Evolutionary conservation across 306 rosid genomes (phyloP).

Genomic region (Cicer yamashitae): DNA sequence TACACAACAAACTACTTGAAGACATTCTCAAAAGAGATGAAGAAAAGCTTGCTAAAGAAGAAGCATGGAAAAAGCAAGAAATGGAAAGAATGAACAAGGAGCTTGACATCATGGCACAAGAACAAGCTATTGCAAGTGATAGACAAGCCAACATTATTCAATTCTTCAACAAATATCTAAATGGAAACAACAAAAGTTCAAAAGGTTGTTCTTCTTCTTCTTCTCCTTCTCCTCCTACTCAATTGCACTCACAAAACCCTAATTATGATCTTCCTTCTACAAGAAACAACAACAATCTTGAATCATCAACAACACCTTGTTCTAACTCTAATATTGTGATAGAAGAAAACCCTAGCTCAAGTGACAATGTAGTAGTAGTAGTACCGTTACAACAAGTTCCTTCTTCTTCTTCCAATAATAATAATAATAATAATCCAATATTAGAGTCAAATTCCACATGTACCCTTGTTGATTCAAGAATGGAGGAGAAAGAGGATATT

Average conservation of each 20-base stretch:
- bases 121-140: slow-evolving; percentile 68
- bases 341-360: slow-evolving; percentile 56
- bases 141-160: slow-evolving; percentile 70
- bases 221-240: too few species aligned
- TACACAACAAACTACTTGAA: slow-evolving; percentile 68
- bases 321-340: neutral
- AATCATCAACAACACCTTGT: neutral
- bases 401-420: slow-evolving; percentile 41
- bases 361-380: slow-evolving; percentile 5
- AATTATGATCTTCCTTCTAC: slow-evolving; percentile 11
- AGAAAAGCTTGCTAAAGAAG: slow-evolving; percentile 70
- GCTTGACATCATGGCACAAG: slow-evolving; percentile 71
- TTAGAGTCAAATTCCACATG: neutral
- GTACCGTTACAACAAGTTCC: neutral
- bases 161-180: slow-evolving; percentile 62
- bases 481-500: slow-evolving; percentile 29
- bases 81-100: slow-evolving; percentile 75
- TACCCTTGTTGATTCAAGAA: too few species aligned
- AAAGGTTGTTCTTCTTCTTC: slow-evolving; percentile 24
- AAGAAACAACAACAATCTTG: neutral
- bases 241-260: slow-evolving; percentile 50
- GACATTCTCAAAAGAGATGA: slow-evolving; percentile 79
- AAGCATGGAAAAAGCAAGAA: slow-evolving; percentile 85
- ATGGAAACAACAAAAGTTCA: slow-evolving; percentile 1
- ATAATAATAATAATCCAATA: slow-evolving; percentile 10